A percentile compares a stretch with the other conserved stretches of the same genome.
These are phyloP conservation scores for Celoporthe dispersa DNA, from an alignment of 2,329 filamentous ascomycete genomes.

Conservation along the genomic window DNA sequence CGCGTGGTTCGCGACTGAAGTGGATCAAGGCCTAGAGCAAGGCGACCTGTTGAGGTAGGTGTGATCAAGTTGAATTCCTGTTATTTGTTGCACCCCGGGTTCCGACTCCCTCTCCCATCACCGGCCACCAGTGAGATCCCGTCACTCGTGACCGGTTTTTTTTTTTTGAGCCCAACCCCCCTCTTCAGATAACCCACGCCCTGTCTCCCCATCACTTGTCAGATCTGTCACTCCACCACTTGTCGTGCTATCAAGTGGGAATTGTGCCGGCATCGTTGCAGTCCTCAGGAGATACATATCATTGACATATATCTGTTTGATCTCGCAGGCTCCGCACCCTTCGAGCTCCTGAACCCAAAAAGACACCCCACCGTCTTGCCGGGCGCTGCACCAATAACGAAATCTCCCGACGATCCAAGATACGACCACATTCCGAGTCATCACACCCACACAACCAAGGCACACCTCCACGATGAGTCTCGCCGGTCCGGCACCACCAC, in stretches of 20 bases:
- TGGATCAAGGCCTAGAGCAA: not conserved
- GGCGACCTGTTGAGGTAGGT: slow-evolving; percentile 12
- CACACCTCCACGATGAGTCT: slow-evolving; percentile 36
- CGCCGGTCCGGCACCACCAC: slow-evolving; percentile 33
- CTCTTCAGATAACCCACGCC: not conserved
- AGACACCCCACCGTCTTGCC: slow-evolving; percentile 9
- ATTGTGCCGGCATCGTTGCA: slow-evolving; percentile 17
- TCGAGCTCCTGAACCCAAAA: slow-evolving; percentile 17
- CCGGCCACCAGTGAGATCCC: slow-evolving; percentile 4
- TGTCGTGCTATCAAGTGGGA: slow-evolving; percentile 11
- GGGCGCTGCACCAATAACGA: slow-evolving; percentile 14
- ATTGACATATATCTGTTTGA: slow-evolving; percentile 26
- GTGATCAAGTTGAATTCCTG: slow-evolving; percentile 7
- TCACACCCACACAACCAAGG: not conserved
- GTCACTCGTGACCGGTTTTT: slow-evolving; percentile 4
- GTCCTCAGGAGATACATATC: slow-evolving; percentile 17
- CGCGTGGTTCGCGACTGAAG: slow-evolving; percentile 3
- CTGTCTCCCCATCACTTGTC: slow-evolving; percentile 10
- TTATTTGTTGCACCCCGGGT: slow-evolving; percentile 2
- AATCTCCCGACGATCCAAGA: slow-evolving; percentile 6
- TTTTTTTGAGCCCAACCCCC: slow-evolving; percentile 18
- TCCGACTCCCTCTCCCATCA: not conserved
- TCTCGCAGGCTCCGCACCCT: slow-evolving; percentile 22
- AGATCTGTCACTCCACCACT: slow-evolving; percentile 20
- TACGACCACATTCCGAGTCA: slow-evolving; percentile 13